These are phyloP conservation scores for Talaromyces sp. DNA, from an alignment of 2,329 filamentous ascomycete genomes.

Conservation along the genomic window DNA sequence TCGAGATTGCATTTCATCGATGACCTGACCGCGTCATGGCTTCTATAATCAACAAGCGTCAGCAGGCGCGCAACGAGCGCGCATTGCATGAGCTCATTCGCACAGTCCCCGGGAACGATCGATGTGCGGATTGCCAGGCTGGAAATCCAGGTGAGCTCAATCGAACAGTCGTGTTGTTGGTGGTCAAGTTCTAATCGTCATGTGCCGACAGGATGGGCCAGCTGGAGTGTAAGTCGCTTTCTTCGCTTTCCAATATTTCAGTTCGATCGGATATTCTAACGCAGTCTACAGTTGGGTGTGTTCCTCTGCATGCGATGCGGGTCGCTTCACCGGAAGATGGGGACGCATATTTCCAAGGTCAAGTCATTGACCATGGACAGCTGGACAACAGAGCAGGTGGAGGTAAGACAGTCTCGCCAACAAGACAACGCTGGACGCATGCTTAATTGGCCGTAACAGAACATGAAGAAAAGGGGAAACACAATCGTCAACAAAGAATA, in stretches of 20 bases:
- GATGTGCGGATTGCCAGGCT: constrained; percentile 88
- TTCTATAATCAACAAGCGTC: constrained; percentile 80
- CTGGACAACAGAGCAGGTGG: constrained; percentile 93
- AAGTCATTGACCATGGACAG: constrained; percentile 99
- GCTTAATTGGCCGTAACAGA: constrained; percentile 53
- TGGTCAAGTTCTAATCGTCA: not conserved
- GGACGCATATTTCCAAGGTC: constrained; percentile 97
- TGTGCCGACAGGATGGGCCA: constrained; percentile 71
- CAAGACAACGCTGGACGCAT: not conserved
- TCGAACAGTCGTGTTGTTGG: constrained; percentile 19
- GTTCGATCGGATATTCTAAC: constrained; percentile 15
- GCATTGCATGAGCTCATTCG: constrained; percentile 84
- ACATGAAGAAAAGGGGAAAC: constrained; percentile 93
- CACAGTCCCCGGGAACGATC: constrained; percentile 79
- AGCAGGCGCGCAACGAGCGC: constrained; percentile 96
- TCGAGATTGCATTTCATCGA: not conserved
- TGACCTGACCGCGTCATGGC: constrained; percentile 54
- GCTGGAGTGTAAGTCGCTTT: constrained; percentile 71
- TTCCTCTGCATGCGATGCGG: constrained; percentile 99
- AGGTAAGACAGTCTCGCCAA: constrained; percentile 57
- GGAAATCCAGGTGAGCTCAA: constrained; percentile 75
- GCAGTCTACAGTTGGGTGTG: constrained; percentile 68
- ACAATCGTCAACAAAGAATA: constrained; percentile 78
- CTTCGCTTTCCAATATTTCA: not conserved
- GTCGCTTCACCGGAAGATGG: constrained; percentile 89